Conservation (phyloP, 2,329 filamentous ascomycete species). For the Sporothrix inflata region DNA sequence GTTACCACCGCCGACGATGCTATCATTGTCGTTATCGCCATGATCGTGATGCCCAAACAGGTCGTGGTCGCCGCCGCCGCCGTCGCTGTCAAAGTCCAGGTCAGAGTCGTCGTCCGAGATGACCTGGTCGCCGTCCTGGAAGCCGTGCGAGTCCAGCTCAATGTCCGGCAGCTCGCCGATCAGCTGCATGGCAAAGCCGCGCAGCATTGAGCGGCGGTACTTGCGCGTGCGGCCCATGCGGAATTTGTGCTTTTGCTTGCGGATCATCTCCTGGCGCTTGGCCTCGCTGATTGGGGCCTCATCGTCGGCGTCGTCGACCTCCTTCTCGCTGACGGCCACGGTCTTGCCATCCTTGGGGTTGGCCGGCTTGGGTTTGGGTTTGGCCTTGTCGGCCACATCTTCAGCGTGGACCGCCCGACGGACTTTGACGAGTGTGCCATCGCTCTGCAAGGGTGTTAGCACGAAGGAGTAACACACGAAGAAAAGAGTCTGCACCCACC, state of each 20-base stretch:
- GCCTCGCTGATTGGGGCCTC: neutral
- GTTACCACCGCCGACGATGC: neutral
- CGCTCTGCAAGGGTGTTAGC: neutral
- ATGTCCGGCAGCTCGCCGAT: constrained; percentile 11
- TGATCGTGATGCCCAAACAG: neutral
- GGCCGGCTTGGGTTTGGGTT: neutral
- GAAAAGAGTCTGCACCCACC: neutral
- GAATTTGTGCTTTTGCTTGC: neutral
- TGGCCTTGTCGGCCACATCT: neutral
- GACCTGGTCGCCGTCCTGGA: constrained; percentile 7
- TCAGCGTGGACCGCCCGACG: neutral
- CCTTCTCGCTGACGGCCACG: neutral
- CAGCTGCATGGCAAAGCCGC: constrained; percentile 12
- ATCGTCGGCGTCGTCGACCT: neutral
- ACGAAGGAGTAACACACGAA: neutral
- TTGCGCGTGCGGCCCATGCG: neutral
- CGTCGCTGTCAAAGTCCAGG: constrained; percentile 16
- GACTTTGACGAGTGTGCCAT: neutral
- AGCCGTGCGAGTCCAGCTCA: constrained; percentile 15
- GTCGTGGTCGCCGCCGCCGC: neutral
- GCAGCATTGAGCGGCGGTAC: neutral
- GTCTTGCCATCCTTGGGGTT: neutral
- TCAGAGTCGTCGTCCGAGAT: constrained; percentile 16
- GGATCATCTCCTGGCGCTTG: neutral
- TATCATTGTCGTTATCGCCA: neutral